A percentile compares a stretch with the other conserved stretches of the same genome.
phyloP scores from a whole-genome alignment of 139 green algal genomes.

The Monoraphidium neglectum region DNA sequence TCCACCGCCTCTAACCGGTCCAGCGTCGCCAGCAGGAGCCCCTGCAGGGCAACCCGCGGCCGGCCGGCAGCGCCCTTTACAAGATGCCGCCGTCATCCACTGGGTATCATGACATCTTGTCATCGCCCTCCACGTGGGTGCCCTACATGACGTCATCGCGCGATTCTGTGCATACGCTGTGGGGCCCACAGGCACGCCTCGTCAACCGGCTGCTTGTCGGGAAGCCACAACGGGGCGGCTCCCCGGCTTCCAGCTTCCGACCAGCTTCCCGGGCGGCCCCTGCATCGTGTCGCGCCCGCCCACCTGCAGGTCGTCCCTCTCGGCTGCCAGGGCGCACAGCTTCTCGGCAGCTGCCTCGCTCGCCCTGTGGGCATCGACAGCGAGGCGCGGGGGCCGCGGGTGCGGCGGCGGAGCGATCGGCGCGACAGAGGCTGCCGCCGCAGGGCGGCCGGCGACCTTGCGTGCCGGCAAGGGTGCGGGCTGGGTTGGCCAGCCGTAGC shows the following conservation, averaged over 20 bases:
- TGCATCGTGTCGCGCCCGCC: too few relatives aligned
- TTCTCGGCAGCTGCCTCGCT: constrained; percentile 20
- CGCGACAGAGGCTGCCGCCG: neutral
- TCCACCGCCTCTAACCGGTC: constrained; percentile 55
- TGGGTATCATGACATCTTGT: too few relatives aligned
- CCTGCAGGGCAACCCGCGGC: neutral
- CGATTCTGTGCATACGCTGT: too few relatives aligned
- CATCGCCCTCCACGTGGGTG: too few relatives aligned
- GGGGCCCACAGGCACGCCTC: too few relatives aligned
- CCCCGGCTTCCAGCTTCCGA: neutral
- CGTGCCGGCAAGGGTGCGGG: neutral
- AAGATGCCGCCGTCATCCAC: too few relatives aligned
- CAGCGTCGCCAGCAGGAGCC: constrained; percentile 41
- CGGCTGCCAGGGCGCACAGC: constrained; percentile 1
- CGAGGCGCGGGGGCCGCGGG: neutral
- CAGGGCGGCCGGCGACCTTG: neutral
- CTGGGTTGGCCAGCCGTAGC: neutral
- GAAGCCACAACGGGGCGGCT: too few relatives aligned
- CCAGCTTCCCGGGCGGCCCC: too few relatives aligned
- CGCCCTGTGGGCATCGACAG: neutral
- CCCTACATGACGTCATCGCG: too few relatives aligned
- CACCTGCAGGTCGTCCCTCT: constrained; percentile 40
- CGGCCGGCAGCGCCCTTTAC: neutral
- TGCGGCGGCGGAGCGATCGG: neutral
- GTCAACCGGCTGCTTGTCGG: neutral